Evolutionary conservation across 345 rosid genomes (phyloP), one percentile per base, ranked within the genome.

Genomic region (Salix purpurea): DNA sequence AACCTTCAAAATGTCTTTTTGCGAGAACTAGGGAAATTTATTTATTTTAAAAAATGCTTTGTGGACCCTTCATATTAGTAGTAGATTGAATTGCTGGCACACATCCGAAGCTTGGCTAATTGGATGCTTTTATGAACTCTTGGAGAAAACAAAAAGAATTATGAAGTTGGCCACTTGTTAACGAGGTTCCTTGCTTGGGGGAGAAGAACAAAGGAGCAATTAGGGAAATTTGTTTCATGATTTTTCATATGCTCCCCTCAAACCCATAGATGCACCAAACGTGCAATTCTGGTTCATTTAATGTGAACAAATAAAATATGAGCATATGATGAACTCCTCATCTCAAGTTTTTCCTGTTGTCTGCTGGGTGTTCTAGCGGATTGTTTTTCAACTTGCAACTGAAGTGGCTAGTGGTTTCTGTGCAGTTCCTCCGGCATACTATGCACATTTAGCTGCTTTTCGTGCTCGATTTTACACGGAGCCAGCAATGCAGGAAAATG

Each of bases 381-480:
- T 32, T 71, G 12, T 62, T 36, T 28, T 56, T 16, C 50, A 9
- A 67, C 19, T 16, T 56, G 21, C 7, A 18, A 34, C 28, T 70
- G 14, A 44, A 26, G 14, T 67, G 19, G 23, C 50, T 75, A 7
- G 36, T 52, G 30, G 50, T 71, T 69, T 76, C 5, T 79, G 8
- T 82, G 85, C 84, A 96, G 99, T 96, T 82, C 99, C 99, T 34
- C 99, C 99, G 0, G 99, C 99, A 67, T 92, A 96, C 75, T 96
- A 96, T 74, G 99, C 99, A 0, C 99, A 96, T 81, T 87, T 96
- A 78, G 99, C 99, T 18, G 98, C 99, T 37, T 96, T 94, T 50
- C 91, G 99, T 3, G 99, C 99, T 6, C 90, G 99, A 28, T 96
- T 96, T 83, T 96, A 96, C 91, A 74, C 89, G 90, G 99, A 96